Conservation (phyloP, 2,329 filamentous ascomycete genomes). For the Ceratocystis ficicola region DNA sequence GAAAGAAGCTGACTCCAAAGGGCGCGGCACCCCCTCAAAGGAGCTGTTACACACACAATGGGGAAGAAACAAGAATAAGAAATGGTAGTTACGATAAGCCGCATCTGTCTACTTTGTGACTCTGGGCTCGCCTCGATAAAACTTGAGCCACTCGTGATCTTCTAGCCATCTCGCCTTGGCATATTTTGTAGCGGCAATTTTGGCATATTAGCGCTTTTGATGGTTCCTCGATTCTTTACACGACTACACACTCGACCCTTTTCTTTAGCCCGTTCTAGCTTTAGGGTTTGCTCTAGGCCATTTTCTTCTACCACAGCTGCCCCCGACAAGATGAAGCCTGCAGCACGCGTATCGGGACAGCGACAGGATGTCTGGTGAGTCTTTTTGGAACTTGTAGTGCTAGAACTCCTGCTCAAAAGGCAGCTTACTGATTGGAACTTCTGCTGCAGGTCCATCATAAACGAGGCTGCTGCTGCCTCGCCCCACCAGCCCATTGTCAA, state of each 20-base stretch:
- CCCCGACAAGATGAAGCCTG: slow-evolving; percentile 38
- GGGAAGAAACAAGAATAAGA: background rate
- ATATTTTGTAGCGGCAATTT: background rate
- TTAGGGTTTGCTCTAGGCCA: background rate
- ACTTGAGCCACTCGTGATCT: background rate
- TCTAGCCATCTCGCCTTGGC: background rate
- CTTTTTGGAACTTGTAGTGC: background rate
- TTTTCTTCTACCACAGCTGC: slow-evolving; percentile 26
- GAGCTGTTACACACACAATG: background rate
- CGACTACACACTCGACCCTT: background rate
- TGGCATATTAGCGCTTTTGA: background rate
- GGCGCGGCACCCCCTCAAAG: background rate
- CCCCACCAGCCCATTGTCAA: slow-evolving; percentile 54
- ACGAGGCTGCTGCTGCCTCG: slow-evolving; percentile 51
- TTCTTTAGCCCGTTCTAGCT: background rate
- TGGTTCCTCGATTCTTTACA: background rate
- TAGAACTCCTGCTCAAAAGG: background rate
- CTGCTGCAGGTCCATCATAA: slow-evolving; percentile 49
- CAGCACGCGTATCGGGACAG: slow-evolving; percentile 38
- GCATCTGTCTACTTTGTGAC: background rate
- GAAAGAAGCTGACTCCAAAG: background rate
- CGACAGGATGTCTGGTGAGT: slow-evolving; percentile 43
- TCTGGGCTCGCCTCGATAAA: background rate
- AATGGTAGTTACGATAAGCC: background rate
- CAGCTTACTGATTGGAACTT: background rate